Conservation (phyloP, 768 basidiomycete species). For the Phallus indusiatus region DNA sequence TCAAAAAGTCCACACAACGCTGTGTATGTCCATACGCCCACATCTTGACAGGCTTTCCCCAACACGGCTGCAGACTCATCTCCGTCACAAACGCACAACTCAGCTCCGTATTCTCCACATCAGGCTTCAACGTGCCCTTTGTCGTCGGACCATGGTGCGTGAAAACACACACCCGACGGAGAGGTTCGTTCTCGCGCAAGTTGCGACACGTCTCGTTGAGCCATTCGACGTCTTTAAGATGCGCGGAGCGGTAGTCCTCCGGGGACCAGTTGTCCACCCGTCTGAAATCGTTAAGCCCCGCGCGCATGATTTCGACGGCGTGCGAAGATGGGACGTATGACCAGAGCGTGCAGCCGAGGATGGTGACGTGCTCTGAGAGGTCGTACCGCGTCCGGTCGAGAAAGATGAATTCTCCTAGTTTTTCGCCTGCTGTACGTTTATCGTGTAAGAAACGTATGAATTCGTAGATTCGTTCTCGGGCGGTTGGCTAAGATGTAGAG, state of each 20-base stretch:
- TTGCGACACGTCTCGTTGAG: slow-evolving; percentile 19
- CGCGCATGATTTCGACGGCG: slow-evolving; percentile 19
- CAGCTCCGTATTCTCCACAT: slow-evolving; percentile 7
- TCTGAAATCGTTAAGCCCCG: slow-evolving; percentile 26
- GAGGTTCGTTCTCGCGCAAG: slow-evolving; percentile 21
- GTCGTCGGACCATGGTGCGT: slow-evolving; percentile 34
- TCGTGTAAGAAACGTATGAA: slow-evolving; percentile 9
- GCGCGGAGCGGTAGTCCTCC: slow-evolving; percentile 16
- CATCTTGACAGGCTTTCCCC: slow-evolving; percentile 20
- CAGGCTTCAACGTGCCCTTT: slow-evolving; percentile 24
- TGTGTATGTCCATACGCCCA: slow-evolving; percentile 38
- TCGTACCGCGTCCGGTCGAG: slow-evolving; percentile 27
- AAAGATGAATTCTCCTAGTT: slow-evolving; percentile 22
- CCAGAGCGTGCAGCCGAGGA: slow-evolving; percentile 37
- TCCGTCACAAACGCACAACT: slow-evolving; percentile 10
- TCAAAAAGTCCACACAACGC: slow-evolving; percentile 28
- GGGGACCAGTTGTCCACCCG: slow-evolving; percentile 21
- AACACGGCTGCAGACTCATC: slow-evolving; percentile 13
- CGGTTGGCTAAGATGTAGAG: background rate
- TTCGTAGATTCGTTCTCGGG: slow-evolving; percentile 8
- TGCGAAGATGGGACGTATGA: slow-evolving; percentile 20
- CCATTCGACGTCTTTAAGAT: slow-evolving; percentile 25
- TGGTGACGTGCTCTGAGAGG: slow-evolving; percentile 22
- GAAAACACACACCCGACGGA: slow-evolving; percentile 25
- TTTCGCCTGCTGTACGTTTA: background rate